Conservation (phyloP, 352 stramenopile species). For the Phytophthora sansomeana region DNA sequence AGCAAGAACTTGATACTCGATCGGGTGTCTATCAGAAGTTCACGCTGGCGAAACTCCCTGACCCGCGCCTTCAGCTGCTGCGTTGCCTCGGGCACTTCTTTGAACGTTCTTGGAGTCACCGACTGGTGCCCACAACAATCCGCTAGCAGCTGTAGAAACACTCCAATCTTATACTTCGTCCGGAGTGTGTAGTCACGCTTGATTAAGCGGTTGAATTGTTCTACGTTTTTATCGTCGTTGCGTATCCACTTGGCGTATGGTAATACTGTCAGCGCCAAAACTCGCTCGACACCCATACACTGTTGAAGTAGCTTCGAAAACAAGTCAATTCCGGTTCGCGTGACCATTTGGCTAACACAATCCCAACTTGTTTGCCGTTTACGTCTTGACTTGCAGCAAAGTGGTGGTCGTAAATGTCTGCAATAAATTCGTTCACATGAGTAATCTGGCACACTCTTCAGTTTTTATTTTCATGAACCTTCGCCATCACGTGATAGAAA, state of each 20-base stretch:
- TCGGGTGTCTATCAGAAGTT: not conserved
- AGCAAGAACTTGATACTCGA: not conserved
- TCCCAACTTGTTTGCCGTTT: not conserved
- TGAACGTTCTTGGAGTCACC: not conserved
- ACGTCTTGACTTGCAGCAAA: not conserved
- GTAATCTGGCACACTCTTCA: too few species aligned
- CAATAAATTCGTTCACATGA: slow-evolving; percentile 6
- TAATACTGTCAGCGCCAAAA: slow-evolving; percentile 12
- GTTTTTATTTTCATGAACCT: slow-evolving; percentile 29
- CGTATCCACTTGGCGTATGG: slow-evolving; percentile 2
- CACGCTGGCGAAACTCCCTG: not conserved
- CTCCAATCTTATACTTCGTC: not conserved
- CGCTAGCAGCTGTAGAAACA: not conserved
- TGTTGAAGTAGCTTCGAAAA: not conserved
- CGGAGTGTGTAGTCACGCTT: slow-evolving; percentile 5
- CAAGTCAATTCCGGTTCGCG: not conserved
- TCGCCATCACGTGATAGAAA: slow-evolving; percentile 37
- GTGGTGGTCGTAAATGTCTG: slow-evolving; percentile 32
- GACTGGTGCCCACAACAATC: slow-evolving; percentile 1
- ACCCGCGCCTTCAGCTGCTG: not conserved
- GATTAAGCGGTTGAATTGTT: slow-evolving; percentile 2
- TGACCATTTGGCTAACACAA: not conserved
- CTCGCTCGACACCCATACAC: not conserved
- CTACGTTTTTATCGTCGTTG: not conserved
- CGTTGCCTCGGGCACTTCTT: not conserved